phyloP scores from a whole-genome alignment of 768 basidiomycete genomes.

The Favolaschia claudopus region DNA sequence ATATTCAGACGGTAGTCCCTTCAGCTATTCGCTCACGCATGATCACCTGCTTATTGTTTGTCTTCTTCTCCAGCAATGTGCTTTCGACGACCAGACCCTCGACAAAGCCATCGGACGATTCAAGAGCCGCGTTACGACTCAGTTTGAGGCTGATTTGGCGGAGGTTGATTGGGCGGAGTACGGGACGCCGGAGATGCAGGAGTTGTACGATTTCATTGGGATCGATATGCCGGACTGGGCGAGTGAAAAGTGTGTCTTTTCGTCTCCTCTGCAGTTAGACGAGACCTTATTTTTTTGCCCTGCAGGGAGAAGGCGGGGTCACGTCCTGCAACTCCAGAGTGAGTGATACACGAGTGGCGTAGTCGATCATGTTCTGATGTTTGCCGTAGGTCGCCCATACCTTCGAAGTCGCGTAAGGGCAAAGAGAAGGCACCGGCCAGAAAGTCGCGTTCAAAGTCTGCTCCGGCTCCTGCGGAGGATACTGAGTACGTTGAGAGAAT shows the following conservation, averaged over 20 bases:
- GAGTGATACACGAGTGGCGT: no score
- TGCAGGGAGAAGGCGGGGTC: not conserved
- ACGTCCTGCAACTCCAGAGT: slow-evolving; percentile 2
- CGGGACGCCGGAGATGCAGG: slow-evolving; percentile 50
- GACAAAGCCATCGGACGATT: slow-evolving; percentile 66
- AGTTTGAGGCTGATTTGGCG: slow-evolving; percentile 51
- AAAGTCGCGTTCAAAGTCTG: slow-evolving; percentile 3
- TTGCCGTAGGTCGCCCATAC: slow-evolving; percentile 1
- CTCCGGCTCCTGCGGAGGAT: not conserved
- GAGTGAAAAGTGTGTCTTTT: not conserved
- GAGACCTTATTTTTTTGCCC: not conserved
- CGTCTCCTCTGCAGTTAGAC: not conserved
- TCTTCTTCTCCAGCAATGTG: slow-evolving; percentile 55
- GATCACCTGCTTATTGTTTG: slow-evolving; percentile 4
- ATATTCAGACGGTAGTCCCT: slow-evolving; percentile 55
- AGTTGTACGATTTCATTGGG: slow-evolving; percentile 52
- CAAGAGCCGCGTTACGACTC: slow-evolving; percentile 50
- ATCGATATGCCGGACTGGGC: slow-evolving; percentile 37
- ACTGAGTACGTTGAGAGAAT: not conserved
- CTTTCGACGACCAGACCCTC: slow-evolving; percentile 60
- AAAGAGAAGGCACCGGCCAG: not conserved
- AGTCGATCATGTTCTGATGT: no score
- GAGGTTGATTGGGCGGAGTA: slow-evolving; percentile 43
- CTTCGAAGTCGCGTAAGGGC: slow-evolving; percentile 1
- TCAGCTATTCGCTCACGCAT: not conserved